Percentiles rank a stretch among this genome's conserved stretches.
Evolutionary conservation across 2,329 filamentous ascomycete genomes (phyloP).

Genomic region (Leptographium flavum): DNA sequence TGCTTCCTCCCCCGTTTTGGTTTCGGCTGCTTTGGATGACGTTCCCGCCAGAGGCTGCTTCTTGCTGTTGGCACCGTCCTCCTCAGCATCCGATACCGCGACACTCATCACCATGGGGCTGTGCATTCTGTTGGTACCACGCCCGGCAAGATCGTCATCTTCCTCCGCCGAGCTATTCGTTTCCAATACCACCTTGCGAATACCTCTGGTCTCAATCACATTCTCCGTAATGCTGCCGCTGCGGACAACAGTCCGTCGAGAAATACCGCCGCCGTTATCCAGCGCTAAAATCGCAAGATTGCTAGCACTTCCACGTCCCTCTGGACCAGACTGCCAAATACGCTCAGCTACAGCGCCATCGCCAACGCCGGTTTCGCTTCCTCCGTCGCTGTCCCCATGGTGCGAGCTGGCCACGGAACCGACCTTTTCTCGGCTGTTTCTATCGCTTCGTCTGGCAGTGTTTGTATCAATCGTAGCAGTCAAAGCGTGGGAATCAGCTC

Average conservation of each 20-base stretch:
- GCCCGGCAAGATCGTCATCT: slow-evolving; percentile 15
- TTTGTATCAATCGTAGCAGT: neutral
- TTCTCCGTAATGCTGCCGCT: slow-evolving; percentile 72
- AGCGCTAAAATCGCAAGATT: neutral
- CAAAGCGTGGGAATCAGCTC: neutral
- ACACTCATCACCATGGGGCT: neutral
- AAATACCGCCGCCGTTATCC: slow-evolving; percentile 8
- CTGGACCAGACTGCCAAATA: slow-evolving; percentile 6
- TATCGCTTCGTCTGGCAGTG: neutral
- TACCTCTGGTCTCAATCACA: slow-evolving; percentile 57
- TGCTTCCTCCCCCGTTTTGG: neutral
- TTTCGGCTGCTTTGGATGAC: slow-evolving; percentile 7
- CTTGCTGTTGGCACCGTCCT: slow-evolving; percentile 3
- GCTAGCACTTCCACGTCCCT: slow-evolving; percentile 4
- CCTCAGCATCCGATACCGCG: slow-evolving; percentile 3
- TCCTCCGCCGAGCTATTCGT: slow-evolving; percentile 22
- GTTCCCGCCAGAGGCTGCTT: slow-evolving; percentile 17
- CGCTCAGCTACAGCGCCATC: neutral
- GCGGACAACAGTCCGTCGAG: slow-evolving; percentile 32
- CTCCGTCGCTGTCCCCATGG: neutral
- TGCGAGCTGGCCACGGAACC: neutral
- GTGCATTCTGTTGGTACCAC: neutral
- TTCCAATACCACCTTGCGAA: slow-evolving; percentile 58
- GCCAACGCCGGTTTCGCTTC: neutral
- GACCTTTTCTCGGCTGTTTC: neutral